Evolutionary conservation across 352 stramenopile species (phyloP).

Genomic region (Blastocystis sp.): DNA sequence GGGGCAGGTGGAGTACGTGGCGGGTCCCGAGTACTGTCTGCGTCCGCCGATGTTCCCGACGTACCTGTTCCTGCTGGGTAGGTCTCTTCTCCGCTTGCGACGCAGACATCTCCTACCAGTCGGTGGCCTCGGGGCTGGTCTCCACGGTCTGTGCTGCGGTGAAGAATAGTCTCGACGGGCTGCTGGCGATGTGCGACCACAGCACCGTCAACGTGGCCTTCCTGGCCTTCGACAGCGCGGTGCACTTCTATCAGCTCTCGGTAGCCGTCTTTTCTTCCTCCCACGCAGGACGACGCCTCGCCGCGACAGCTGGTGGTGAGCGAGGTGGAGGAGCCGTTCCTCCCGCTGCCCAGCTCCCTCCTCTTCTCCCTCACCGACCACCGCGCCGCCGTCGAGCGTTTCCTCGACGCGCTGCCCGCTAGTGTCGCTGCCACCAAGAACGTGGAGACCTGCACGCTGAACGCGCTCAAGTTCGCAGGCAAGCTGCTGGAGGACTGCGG

Average conservation of each 20-base stretch:
- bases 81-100: constrained; percentile 63
- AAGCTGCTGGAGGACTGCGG: constrained; percentile 85
- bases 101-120: constrained; percentile 70
- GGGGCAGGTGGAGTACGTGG: constrained; percentile 72
- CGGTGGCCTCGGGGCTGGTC: constrained; percentile 70
- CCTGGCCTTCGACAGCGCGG: constrained; percentile 73
- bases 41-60: constrained; percentile 11
- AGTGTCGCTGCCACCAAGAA: constrained; percentile 74
- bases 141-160: constrained; percentile 66
- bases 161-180: constrained; percentile 68
- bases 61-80: constrained; percentile 14
- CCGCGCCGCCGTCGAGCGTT: constrained; percentile 78
- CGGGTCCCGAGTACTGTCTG: constrained; percentile 68
- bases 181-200: constrained; percentile 58
- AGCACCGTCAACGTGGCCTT: constrained; percentile 63
- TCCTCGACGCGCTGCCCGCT: constrained; percentile 83
- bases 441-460: constrained; percentile 66
- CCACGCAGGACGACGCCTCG: neutral
- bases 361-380: constrained; percentile 91
- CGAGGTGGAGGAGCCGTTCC: constrained; percentile 76
- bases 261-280: constrained; percentile 35
- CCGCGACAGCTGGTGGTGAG: constrained; percentile 17
- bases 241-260: constrained; percentile 79
- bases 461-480: constrained; percentile 84
- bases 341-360: constrained; percentile 79